Evolutionary conservation across 495 filamentous ascomycete genomes (phyloP), one percentile per base, ranked within the genome.

Genomic region (Penicillium lividum): DNA sequence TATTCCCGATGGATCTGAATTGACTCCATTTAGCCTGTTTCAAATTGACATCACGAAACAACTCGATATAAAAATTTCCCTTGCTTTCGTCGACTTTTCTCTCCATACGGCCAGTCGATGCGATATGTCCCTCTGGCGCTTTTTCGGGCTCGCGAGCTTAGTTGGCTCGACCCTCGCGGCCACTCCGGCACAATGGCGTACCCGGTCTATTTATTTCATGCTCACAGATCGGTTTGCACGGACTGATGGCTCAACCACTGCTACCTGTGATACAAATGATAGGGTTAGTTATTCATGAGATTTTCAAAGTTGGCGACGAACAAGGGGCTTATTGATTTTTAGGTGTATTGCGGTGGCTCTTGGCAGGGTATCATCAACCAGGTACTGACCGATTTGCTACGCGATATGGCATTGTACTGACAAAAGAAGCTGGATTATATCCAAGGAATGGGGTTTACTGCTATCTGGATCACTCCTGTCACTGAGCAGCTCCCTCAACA

Each of bases 401-500:
- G 2, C 18, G 1, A 29, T 31, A 25, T 54, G 11, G 9, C 7
- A 33, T 33, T 10, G 5, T 33, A 7, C 62, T 69, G 36, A 71
- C 22, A 2, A 16, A 10, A 25, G 76, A 68, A 77, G 68, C 60
- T 80, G 16, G 76, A 80, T 57, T 80, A 78, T 50, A 78, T 93
- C 66, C 82, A 91, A 62, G 78, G 78, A 44, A 89, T 93, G 85
- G 89, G 90, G 22, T 92, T 93, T 58, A 88, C 87, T 48, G 89
- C 89, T 11, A 81, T 93, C 45, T 93, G 90, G 90, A 94, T 93
- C 56, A 89, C 87, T 0, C 91, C 90, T 0, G 76, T 93, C 11
- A 88, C 88, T 16, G 71, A 76, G 40, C 83, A 91, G 55, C 64
- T 91, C 15, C 67, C 77, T 4, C 72, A 75, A 3, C 69, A 76